A percentile compares a stretch with the other conserved stretches of the same genome.
Evolutionary conservation across 306 rosid genomes (phyloP).

Genomic region (Cicer arietinum): DNA sequence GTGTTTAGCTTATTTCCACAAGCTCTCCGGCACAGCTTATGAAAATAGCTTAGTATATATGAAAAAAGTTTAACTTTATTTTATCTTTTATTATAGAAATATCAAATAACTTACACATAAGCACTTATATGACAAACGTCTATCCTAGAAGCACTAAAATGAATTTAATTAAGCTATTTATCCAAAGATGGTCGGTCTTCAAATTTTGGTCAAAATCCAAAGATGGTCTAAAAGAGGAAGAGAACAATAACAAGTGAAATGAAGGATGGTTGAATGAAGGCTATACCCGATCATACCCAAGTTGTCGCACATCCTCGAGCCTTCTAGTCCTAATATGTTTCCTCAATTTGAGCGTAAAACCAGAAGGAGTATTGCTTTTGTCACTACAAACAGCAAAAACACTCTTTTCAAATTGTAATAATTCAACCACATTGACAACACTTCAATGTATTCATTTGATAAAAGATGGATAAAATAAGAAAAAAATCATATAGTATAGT

Average conservation of each 20-base stretch:
- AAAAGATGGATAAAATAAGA: background rate
- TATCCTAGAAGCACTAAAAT: too few species aligned
- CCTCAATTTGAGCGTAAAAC: conserved; percentile 93
- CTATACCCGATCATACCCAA: conserved; percentile 94
- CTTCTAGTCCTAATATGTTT: conserved; percentile 91
- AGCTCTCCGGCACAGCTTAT: too few species aligned
- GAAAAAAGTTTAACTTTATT: too few species aligned
- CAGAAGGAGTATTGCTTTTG: conserved; percentile 96
- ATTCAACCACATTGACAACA: background rate
- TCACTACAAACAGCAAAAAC: conserved; percentile 50
- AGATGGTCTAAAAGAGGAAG: background rate
- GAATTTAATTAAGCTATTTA: too few species aligned
- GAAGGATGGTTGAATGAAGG: background rate
- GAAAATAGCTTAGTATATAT: too few species aligned
- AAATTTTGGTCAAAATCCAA: too few species aligned
- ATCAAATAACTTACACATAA: too few species aligned
- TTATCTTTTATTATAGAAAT: too few species aligned
- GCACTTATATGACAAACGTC: too few species aligned
- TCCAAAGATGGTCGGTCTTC: too few species aligned
- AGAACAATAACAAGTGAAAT: conserved; percentile 2
- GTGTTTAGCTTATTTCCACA: too few species aligned
- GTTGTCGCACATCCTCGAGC: conserved; percentile 98
- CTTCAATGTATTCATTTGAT: background rate
- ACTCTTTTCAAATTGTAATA: background rate
- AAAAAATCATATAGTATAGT: background rate